Conservation (phyloP, 78 protist genomes). For the Cavenderia fasciculata region DNA sequence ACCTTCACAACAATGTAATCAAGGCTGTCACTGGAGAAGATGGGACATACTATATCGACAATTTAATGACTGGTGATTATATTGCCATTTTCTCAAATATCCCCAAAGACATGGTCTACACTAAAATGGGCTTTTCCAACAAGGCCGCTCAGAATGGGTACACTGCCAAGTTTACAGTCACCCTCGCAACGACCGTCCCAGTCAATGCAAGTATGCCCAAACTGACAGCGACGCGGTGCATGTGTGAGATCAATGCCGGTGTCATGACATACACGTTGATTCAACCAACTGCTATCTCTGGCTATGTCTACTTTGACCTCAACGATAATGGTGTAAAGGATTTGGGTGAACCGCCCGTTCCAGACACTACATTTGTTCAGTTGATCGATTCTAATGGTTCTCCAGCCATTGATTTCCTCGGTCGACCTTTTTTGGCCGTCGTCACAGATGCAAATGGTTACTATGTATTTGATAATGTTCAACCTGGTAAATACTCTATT, state of each 20-base stretch:
- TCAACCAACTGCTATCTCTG: neutral
- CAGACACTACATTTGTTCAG: neutral
- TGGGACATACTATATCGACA: constrained; percentile 36
- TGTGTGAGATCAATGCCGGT: constrained; percentile 71
- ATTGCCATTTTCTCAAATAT: neutral
- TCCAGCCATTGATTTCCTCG: neutral
- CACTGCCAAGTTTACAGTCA: neutral
- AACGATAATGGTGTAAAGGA: constrained; percentile 30
- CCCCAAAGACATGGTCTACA: constrained; percentile 1
- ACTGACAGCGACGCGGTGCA: too few relatives aligned
- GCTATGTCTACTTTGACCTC: constrained; percentile 14
- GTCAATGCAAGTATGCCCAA: constrained; percentile 13
- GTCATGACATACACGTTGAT: neutral
- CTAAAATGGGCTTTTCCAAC: neutral
- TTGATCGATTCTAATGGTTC: constrained; percentile 1
- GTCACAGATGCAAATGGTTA: neutral
- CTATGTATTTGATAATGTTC: constrained; percentile 22
- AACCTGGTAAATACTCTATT: neutral
- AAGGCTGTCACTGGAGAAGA: constrained; percentile 10
- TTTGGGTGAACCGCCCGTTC: neutral
- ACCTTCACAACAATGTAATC: too few relatives aligned
- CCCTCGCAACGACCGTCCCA: neutral
- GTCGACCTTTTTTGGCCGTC: neutral
- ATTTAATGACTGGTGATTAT: constrained; percentile 21
- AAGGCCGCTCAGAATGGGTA: constrained; percentile 15